Base-by-base conservation (phyloP, 352 stramenopile species). In the Thraustochytrium sp. region DNA sequence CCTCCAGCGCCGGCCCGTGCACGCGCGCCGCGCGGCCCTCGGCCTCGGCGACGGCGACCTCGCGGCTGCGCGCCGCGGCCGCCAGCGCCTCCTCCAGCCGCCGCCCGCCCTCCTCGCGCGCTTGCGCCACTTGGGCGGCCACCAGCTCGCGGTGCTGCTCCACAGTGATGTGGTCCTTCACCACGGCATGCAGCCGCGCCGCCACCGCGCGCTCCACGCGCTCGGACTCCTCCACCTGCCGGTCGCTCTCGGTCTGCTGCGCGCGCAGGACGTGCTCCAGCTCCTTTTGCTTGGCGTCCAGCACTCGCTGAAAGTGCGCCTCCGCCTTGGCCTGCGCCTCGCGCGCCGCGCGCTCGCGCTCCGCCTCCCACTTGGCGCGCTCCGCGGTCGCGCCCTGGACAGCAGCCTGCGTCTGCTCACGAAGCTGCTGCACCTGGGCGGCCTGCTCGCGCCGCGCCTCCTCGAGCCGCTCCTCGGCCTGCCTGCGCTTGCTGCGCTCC, bases 261-360 rank as follows among this genome's bases (percentile, higher is more conserved):
- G 44, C 68, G 0, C 38, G 34, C 8, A 80, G 46, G 23, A 51
- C 68, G 29, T 21, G 3, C 44, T 80, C 53, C n/a, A 80, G 51
- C 68, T 80, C 68, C 18, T 37, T 40, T 36, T 80, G 48, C 34
- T 80, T 80, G 26, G 68, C 68, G 51, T 80, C 68, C 29, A 80
- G 49, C 4, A 80, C 44, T n/a, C 53, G 48, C 42, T 80, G 68
- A 36, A 80, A 80, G 18, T 80, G 46, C 5, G 31, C 40, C 49
- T 80, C 68, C 9, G 40, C 18, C 38, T 64, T 44, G 23, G 23
- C 18, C 68, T 80, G 68, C 29, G 29, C 11, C 37, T 80, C 68
- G 18, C 40, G 31, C 23, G 76, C n/a, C 29, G 76, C 44, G 21
- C 53, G 68, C 31, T 80, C 68, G 16, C 63, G 76, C 51, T 80